A percentile compares a stretch with the other conserved stretches of the same genome.
Conservation (phyloP, 2,329 filamentous ascomycete genomes). For the Diaporthe sp. region DNA sequence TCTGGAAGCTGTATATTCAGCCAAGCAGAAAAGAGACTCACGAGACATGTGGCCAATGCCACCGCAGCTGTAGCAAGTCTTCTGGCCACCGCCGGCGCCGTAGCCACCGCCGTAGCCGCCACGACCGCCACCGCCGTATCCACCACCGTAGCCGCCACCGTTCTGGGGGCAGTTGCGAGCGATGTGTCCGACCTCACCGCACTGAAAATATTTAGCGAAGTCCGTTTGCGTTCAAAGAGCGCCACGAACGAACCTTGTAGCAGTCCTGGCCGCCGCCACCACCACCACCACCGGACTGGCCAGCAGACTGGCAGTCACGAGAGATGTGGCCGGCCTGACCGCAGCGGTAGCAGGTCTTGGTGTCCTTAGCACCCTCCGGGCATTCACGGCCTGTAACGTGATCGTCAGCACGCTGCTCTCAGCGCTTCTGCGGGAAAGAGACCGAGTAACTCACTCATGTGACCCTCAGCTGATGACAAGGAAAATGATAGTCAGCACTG, state of each 20-base stretch:
- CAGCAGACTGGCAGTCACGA: constrained; percentile 79
- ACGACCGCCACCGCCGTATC: constrained; percentile 59
- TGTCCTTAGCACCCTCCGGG: constrained; percentile 89
- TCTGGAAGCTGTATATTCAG: background rate
- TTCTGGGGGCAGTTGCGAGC: constrained; percentile 88
- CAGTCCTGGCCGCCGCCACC: constrained; percentile 75
- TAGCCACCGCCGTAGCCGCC: constrained; percentile 64
- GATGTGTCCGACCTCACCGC: constrained; percentile 96
- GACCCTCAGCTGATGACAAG: constrained; percentile 43
- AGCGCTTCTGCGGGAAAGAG: background rate
- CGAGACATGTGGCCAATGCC: constrained; percentile 97
- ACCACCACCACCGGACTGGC: constrained; percentile 58
- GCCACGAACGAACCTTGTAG: constrained; percentile 78
- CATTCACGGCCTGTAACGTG: constrained; percentile 82
- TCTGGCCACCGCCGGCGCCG: constrained; percentile 64
- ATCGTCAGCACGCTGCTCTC: background rate
- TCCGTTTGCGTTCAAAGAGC: background rate
- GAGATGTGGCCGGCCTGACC: constrained; percentile 91
- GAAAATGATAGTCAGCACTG: background rate
- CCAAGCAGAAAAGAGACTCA: constrained; percentile 54
- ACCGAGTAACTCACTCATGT: constrained; percentile 28
- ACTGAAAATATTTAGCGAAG: constrained; percentile 61
- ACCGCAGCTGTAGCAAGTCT: constrained; percentile 98
- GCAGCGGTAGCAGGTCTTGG: constrained; percentile 82
- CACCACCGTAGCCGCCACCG: constrained; percentile 63